Conservation (phyloP, 148 eudicot genomes). For the Drosera capensis region DNA sequence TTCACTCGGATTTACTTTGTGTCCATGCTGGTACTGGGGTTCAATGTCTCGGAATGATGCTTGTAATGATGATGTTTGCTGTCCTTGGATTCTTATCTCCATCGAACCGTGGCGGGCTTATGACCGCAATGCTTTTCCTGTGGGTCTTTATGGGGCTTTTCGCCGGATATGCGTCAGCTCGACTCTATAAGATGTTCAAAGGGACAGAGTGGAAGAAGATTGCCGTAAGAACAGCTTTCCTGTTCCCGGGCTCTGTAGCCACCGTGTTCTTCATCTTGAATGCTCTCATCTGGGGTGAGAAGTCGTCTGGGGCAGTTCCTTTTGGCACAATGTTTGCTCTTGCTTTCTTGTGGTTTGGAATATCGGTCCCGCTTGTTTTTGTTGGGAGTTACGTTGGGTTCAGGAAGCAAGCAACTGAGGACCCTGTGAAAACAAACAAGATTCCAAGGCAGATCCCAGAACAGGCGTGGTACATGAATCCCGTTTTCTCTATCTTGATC, state of each 20-base stretch:
- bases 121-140: conserved; percentile 26
- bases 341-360: conserved; percentile 22
- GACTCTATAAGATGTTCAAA: conserved; percentile 22
- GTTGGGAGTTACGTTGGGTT: conserved; percentile 25
- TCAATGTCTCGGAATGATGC: conserved; percentile 27
- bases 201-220: conserved; percentile 31
- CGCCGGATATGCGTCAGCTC: conserved; percentile 27
- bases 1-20: conserved; percentile 21
- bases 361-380: conserved; percentile 29
- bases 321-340: conserved; percentile 22
- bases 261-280: conserved; percentile 16
- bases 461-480: conserved; percentile 25
- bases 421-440: conserved; percentile 21
- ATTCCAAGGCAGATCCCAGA: conserved; percentile 30
- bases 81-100: conserved; percentile 24
- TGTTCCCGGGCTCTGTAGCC: conserved; percentile 24
- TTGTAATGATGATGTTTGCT: conserved; percentile 16
- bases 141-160: conserved; percentile 31
- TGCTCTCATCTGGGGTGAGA: conserved; percentile 17
- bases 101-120: conserved; percentile 22
- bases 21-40: conserved; percentile 27
- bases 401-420: conserved; percentile 14
- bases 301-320: conserved; percentile 24
- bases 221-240: conserved; percentile 18
- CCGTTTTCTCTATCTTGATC: conserved; percentile 14